These are phyloP conservation scores for Cutaneotrichosporon cyanovorans DNA, from an alignment of 1,284 basidiomycete genomes.

Conservation along the genomic window DNA sequence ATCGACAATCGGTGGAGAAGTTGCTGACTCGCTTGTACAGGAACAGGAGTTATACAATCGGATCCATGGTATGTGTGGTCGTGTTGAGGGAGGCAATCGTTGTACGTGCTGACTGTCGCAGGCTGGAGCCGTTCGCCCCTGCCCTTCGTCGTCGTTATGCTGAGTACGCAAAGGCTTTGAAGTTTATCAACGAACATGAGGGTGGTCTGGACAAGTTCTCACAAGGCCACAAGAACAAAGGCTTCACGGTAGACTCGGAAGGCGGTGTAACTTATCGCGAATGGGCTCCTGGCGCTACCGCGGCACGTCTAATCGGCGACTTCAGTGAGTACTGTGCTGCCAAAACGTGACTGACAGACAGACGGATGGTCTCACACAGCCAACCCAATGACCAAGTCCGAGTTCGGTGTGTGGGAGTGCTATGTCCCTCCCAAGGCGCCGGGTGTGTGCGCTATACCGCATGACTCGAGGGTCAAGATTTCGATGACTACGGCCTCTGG, in stretches of 20 bases:
- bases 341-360: constrained; percentile 37
- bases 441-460: constrained; percentile 76
- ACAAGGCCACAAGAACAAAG: constrained; percentile 77
- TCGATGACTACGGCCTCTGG: constrained; percentile 73
- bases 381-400: constrained; percentile 75
- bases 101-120: constrained; percentile 6
- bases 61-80: constrained; percentile 38
- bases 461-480: constrained; percentile 92
- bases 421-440: constrained; percentile 61
- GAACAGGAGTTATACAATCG: constrained; percentile 36
- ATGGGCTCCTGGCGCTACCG: constrained; percentile 86
- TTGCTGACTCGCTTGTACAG: too few species aligned
- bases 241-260: constrained; percentile 64
- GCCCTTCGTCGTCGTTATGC: constrained; percentile 66
- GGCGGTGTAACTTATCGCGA: constrained; percentile 78
- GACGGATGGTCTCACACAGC: constrained; percentile 79
- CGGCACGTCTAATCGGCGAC: constrained; percentile 83
- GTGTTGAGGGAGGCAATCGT: too few species aligned
- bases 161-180: constrained; percentile 64
- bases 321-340: constrained; percentile 64
- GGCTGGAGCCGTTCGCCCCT: constrained; percentile 66
- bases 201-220: constrained; percentile 86
- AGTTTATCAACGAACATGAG: constrained; percentile 64
- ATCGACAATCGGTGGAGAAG: too few species aligned
- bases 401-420: constrained; percentile 92